phyloP scores from a whole-genome alignment of 2,329 filamentous ascomycete genomes.

The Lecanicillium sp. region DNA sequence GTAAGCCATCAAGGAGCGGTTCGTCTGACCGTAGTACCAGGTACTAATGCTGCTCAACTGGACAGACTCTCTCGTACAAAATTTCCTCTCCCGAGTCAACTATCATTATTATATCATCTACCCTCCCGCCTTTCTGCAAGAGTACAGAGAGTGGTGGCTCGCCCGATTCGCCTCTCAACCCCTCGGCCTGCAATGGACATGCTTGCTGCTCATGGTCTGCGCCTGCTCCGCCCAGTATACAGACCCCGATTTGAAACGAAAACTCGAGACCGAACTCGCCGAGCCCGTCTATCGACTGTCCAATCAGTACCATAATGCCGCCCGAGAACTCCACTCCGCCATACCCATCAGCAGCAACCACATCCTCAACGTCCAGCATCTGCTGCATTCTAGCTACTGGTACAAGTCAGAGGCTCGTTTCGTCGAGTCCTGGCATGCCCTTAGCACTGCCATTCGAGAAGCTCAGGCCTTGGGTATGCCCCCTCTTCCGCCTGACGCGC shows the following conservation, averaged over 20 bases:
- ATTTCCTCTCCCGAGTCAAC: constrained; percentile 33
- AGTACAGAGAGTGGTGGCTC: constrained; percentile 32
- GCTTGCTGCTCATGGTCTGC: constrained; percentile 32
- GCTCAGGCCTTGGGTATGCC: constrained; percentile 27
- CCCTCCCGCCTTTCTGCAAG: constrained; percentile 28
- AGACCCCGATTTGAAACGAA: constrained; percentile 24
- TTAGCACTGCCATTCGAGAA: constrained; percentile 30
- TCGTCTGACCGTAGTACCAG: too few species aligned
- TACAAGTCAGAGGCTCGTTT: constrained; percentile 32
- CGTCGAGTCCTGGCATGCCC: constrained; percentile 32
- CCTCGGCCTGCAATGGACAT: constrained; percentile 33
- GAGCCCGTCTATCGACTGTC: constrained; percentile 24
- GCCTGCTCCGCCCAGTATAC: constrained; percentile 32
- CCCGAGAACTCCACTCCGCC: constrained; percentile 26
- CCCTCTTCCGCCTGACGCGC: not conserved
- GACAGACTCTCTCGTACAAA: constrained; percentile 32
- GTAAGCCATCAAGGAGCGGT: constrained; percentile 22
- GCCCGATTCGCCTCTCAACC: constrained; percentile 24
- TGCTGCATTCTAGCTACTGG: constrained; percentile 34
- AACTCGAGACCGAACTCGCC: constrained; percentile 27
- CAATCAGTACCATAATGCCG: constrained; percentile 28
- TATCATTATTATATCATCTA: constrained; percentile 36
- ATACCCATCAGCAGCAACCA: constrained; percentile 29
- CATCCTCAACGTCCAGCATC: constrained; percentile 28
- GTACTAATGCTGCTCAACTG: not conserved